These are phyloP conservation scores for Dactylellina cionopaga DNA, from an alignment of 2,329 filamentous ascomycete genomes.

Conservation along the genomic window DNA sequence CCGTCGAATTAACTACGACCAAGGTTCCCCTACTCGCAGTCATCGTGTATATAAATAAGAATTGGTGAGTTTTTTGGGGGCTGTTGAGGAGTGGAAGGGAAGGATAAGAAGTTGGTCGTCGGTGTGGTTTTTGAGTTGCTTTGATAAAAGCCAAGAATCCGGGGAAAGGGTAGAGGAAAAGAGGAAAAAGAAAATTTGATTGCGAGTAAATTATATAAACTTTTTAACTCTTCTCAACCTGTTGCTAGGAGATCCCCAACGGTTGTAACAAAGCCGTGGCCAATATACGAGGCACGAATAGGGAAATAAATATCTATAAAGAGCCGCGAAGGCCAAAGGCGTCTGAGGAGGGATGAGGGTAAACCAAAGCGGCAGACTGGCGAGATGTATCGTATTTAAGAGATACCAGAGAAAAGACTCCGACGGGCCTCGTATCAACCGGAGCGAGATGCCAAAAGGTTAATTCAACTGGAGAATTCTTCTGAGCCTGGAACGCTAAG, in stretches of 20 bases:
- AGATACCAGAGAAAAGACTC: conserved; percentile 44
- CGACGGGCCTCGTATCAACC: conserved; percentile 41
- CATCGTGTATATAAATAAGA: conserved; percentile 30
- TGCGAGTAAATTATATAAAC: conserved; percentile 33
- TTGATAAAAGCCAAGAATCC: conserved; percentile 48
- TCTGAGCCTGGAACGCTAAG: conserved; percentile 39
- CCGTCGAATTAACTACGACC: conserved; percentile 93
- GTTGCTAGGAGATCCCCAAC: too few species aligned
- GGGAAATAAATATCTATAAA: too few species aligned
- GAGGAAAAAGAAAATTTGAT: conserved; percentile 15
- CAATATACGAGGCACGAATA: not conserved
- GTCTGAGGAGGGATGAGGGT: conserved; percentile 1
- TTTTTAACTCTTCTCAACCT: too few species aligned
- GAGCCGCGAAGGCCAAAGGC: conserved; percentile 35
- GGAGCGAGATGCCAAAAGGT: conserved; percentile 41
- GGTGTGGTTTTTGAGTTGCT: conserved; percentile 47
- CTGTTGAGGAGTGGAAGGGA: not conserved
- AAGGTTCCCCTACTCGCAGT: conserved; percentile 68
- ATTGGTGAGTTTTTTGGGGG: not conserved
- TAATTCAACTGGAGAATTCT: conserved; percentile 34
- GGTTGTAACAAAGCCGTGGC: too few species aligned
- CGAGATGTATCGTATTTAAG: conserved; percentile 48
- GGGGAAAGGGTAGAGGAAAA: conserved; percentile 22
- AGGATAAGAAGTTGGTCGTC: conserved; percentile 23
- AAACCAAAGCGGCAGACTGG: conserved; percentile 12